These are phyloP conservation scores for Scutellaria barbata DNA, from an alignment of 257 asterid species.

Conservation along the genomic window DNA sequence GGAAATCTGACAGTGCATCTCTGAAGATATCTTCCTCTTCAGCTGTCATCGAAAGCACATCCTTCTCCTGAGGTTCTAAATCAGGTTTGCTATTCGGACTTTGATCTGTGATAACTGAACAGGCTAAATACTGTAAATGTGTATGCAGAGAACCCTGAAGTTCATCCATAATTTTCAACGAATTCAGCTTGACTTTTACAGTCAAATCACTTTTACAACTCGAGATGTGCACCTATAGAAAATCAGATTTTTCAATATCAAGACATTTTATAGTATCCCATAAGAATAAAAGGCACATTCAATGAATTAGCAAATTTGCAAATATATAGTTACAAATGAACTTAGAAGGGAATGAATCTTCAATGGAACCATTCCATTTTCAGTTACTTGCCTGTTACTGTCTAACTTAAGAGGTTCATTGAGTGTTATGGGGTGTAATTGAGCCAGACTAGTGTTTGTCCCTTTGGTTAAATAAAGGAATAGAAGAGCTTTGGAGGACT, in stretches of 20 bases:
- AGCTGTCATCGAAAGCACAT: conserved; percentile 38
- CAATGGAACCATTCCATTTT: too few relatives aligned
- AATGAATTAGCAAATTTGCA: conserved; percentile 13
- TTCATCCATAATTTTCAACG: conserved; percentile 88
- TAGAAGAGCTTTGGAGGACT: too few relatives aligned
- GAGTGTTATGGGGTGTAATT: too few relatives aligned
- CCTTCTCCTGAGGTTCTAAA: conserved; percentile 56
- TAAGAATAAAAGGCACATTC: conserved; percentile 2
- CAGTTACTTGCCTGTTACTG: too few relatives aligned
- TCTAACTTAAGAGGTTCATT: too few relatives aligned
- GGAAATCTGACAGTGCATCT: conserved; percentile 90
- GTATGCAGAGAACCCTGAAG: conserved; percentile 76
- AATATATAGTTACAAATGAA: conserved; percentile 19
- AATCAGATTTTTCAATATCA: conserved; percentile 32
- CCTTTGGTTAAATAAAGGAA: too few relatives aligned
- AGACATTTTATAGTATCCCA: conserved; percentile 22
- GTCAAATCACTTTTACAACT: conserved; percentile 72
- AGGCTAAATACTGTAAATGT: conserved; percentile 75
- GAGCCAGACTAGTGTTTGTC: too few relatives aligned
- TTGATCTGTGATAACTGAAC: conserved; percentile 71
- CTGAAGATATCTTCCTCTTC: conserved; percentile 90
- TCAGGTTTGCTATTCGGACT: conserved; percentile 48
- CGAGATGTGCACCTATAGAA: conserved; percentile 79
- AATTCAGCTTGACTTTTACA: conserved; percentile 87
- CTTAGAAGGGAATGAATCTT: neutral